Conservation (phyloP, 2,329 filamentous ascomycete genomes). For the Myriosclerotinia scirpicola region DNA sequence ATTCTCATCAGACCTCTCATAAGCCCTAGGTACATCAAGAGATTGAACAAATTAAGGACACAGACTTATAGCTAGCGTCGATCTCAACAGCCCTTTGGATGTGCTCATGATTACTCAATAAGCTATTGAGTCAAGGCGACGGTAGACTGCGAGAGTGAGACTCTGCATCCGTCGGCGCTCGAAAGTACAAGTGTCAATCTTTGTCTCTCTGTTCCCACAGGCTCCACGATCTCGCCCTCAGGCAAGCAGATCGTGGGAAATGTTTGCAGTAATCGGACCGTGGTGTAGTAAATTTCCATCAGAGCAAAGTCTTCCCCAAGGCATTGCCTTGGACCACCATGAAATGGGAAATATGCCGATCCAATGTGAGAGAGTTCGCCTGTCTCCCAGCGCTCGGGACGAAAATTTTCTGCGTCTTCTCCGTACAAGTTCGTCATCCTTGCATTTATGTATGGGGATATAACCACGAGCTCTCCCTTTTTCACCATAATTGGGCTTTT, state of each 20-base stretch:
- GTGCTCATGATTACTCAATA: too few species aligned
- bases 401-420: slow-evolving; percentile 65
- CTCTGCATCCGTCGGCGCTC: slow-evolving; percentile 22
- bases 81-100: too few species aligned
- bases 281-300: slow-evolving; percentile 35
- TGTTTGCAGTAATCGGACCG: slow-evolving; percentile 34
- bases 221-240: slow-evolving; percentile 6
- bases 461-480: slow-evolving; percentile 32
- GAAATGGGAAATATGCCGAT: slow-evolving; percentile 77
- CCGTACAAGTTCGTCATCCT: slow-evolving; percentile 62
- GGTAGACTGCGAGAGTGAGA: slow-evolving; percentile 10
- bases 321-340: slow-evolving; percentile 65
- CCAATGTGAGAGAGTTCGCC: slow-evolving; percentile 49
- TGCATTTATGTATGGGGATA: slow-evolving; percentile 36
- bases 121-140: too few species aligned
- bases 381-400: slow-evolving; percentile 71
- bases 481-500: slow-evolving; percentile 35
- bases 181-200: slow-evolving; percentile 25
- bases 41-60: too few species aligned
- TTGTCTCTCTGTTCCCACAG: slow-evolving; percentile 25
- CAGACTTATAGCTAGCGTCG: too few species aligned
- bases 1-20: too few species aligned
- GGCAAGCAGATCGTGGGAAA: slow-evolving; percentile 26
- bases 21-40: too few species aligned
- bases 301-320: slow-evolving; percentile 54